Evolutionary conservation across 768 basidiomycete genomes (phyloP), one percentile per base, ranked within the genome.

Genomic region (Mrakia gelida): DNA sequence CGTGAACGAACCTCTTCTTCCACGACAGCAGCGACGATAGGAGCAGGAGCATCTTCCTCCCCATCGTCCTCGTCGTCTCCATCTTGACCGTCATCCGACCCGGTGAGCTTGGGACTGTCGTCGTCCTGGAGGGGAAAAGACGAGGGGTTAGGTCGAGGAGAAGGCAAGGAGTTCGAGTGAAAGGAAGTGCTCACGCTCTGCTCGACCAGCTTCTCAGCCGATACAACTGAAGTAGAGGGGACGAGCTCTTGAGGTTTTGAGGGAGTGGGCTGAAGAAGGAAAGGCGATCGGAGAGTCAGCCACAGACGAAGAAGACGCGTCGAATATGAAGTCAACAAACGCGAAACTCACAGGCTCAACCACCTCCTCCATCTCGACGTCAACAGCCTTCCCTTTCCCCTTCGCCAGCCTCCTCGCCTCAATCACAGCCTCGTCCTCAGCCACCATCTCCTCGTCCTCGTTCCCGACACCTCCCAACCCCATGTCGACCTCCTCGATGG

Each of bases 1-100:
- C 18, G 21, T 1, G 59, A 8, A 59, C 59, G 59, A 5, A 59
- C 59, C 59, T 59, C n/a, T 59, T 59, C 59, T 11, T 59, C 59
- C 11, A 1, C 59, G 26, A 26, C 38, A 23, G 32, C 67, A n/a
- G 67, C 26, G 3, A 38, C 26, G 26, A 43, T 18, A 38, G 34
- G 34, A 45, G 67, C 38, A 16, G 34, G 21, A 0, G 34, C 38
- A 26, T 70, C 67, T 0, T 70, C 67, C 34, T 70, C 67, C 45
- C 67, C 67, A 3, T 70, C 67, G 34, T 70, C 67, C 67, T 70
- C 67, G 67, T 70, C 67, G 67, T 70, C 67, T 18, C 67, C 67
- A 43, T 70, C 67, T 41, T 70, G 67, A 23, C 38, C 67, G 1
- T 34, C 67, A 38, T 70, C 67, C 21, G 67, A 70, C 41, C 38